Percentiles rank a stretch among this genome's conserved stretches.
phyloP scores from a whole-genome alignment of 768 basidiomycete genomes.

The Lactarius hatsudake region DNA sequence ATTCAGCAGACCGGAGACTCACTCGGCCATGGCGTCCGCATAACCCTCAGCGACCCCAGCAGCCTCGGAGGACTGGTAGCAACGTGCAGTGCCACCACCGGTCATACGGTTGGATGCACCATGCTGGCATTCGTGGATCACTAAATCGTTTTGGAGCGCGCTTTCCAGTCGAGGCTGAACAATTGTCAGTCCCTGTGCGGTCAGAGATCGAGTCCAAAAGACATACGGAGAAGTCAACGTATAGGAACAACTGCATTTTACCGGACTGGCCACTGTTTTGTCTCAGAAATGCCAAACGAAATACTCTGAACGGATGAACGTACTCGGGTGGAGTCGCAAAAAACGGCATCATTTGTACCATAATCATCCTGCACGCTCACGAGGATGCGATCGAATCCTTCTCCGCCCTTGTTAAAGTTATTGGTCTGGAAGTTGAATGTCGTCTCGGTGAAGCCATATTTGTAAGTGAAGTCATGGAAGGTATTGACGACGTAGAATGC shows the following conservation, averaged over 20 bases:
- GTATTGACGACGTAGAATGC: conserved; percentile 58
- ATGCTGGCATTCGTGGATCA: conserved; percentile 47
- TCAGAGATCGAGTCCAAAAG: conserved; percentile 17
- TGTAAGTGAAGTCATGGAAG: conserved; percentile 31
- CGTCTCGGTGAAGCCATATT: conserved; percentile 59
- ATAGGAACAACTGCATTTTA: conserved; percentile 44
- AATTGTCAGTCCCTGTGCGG: neutral
- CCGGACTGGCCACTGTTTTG: conserved; percentile 37
- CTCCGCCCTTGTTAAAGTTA: conserved; percentile 38
- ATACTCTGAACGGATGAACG: conserved; percentile 16
- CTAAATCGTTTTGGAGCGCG: conserved; percentile 58
- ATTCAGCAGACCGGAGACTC: neutral
- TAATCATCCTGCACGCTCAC: conserved; percentile 50
- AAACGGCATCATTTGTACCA: conserved; percentile 45
- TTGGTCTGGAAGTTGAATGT: conserved; percentile 59
- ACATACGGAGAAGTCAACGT: conserved; percentile 31
- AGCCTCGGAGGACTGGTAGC: conserved; percentile 59
- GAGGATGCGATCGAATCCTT: conserved; percentile 48
- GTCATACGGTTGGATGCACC: conserved; percentile 32
- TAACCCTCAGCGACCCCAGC: conserved; percentile 46
- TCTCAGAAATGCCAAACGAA: neutral
- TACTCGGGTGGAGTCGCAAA: conserved; percentile 46
- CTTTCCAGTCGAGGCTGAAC: conserved; percentile 57
- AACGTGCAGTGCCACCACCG: conserved; percentile 54
- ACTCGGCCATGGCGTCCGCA: conserved; percentile 37